A percentile compares a stretch with the other conserved stretches of the same genome.
These are phyloP conservation scores for Penicillium parvum DNA, from an alignment of 495 filamentous ascomycete genomes.

Conservation along the genomic window DNA sequence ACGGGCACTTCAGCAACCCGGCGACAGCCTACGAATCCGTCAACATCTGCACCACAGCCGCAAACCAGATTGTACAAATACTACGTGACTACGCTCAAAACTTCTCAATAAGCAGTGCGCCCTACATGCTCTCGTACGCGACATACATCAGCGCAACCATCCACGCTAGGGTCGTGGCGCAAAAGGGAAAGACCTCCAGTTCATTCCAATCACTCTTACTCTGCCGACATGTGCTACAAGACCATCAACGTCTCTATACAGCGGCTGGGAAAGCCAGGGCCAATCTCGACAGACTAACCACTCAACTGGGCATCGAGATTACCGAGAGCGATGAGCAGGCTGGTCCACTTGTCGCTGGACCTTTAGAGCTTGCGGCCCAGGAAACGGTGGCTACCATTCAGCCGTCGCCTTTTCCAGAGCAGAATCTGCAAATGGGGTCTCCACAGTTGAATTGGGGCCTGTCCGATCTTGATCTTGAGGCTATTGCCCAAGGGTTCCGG, in stretches of 20 bases:
- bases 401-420: neutral
- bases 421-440: slow-evolving; percentile 7
- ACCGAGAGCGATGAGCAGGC: neutral
- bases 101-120: slow-evolving; percentile 25
- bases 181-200: slow-evolving; percentile 19
- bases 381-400: neutral
- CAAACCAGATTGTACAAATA: slow-evolving; percentile 30
- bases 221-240: slow-evolving; percentile 15
- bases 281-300: slow-evolving; percentile 18
- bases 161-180: slow-evolving; percentile 27
- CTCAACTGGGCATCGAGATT: slow-evolving; percentile 14
- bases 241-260: slow-evolving; percentile 20
- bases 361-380: neutral
- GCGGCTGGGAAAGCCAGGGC: slow-evolving; percentile 22
- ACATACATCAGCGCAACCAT: slow-evolving; percentile 35
- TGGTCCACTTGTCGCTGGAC: neutral
- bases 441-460: slow-evolving; percentile 20
- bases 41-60: slow-evolving; percentile 25
- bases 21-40: slow-evolving; percentile 25
- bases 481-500: slow-evolving; percentile 26
- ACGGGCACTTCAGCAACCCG: slow-evolving; percentile 6
- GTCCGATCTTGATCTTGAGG: slow-evolving; percentile 26
- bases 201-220: slow-evolving; percentile 21
- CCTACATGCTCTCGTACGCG: slow-evolving; percentile 32
- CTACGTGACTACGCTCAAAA: slow-evolving; percentile 24